These are phyloP conservation scores for Eryngium alpinum DNA, from an alignment of 140 eudicot species.

Conservation along the genomic window DNA sequence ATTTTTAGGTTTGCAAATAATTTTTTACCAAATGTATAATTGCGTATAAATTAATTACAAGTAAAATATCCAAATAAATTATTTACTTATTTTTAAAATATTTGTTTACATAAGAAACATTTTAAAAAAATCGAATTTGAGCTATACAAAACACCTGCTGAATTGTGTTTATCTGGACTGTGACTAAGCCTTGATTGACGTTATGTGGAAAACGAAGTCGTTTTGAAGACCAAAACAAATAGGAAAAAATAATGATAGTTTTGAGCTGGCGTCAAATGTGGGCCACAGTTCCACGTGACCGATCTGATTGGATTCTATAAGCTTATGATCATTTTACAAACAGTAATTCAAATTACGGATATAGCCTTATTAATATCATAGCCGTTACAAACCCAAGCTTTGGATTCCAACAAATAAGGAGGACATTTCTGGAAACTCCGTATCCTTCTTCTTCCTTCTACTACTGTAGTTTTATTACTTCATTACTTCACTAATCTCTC, in stretches of 20 bases:
- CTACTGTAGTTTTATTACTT: not conserved
- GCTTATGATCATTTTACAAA: not conserved
- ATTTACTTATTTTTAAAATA: no score
- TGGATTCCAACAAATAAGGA: not conserved
- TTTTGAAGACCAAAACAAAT: not conserved
- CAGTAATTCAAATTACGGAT: not conserved
- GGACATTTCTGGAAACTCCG: not conserved
- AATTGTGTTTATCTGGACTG: no score
- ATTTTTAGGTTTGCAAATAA: no score
- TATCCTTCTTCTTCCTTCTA: not conserved
- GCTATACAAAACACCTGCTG: no score
- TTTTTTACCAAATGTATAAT: no score
- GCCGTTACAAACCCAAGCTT: not conserved
- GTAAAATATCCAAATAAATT: no score
- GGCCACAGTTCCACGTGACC: conserved; percentile 4
- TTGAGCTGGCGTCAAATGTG: not conserved
- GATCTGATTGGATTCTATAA: not conserved
- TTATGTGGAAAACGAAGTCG: no score
- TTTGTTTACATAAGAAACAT: no score
- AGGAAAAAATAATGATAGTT: not conserved
- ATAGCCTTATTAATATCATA: not conserved
- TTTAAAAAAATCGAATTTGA: no score
- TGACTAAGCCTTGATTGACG: no score
- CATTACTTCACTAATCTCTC: no score
- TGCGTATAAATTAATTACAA: no score